Evolutionary conservation across 2,329 filamentous ascomycete species (phyloP), one percentile per base, ranked within the genome.

Genomic region (Fonsecaea nubica): DNA sequence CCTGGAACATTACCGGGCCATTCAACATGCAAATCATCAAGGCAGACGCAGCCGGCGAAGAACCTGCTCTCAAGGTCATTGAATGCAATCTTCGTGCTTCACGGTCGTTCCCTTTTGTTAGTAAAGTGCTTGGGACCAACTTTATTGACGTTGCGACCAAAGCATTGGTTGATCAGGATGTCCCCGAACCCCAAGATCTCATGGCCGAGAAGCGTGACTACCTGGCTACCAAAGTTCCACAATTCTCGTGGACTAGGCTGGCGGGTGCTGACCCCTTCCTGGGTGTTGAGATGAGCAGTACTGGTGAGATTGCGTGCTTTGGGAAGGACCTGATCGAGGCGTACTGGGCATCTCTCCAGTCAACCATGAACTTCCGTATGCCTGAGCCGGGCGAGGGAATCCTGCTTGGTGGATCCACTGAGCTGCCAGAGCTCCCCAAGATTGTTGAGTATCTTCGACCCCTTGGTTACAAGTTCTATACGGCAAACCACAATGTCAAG

Each of bases 11-110:
- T 79, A 98, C 93, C 21, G 95, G 95, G 63, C 95, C 95, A 66
- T 99, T 98, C 88, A 99, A 99, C 86, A 98, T 99, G 94, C 95
- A 99, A 78, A 96, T 99, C 81, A 98, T 99, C 86, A 96, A 96
- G 84, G 92, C 91, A 40, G 85, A 92, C 12, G 65, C 48, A 6
- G 62, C 67, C 30, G 87, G 90, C 36, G 89, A 92, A 66, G 90
- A 89, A 63, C 86, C 90, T 76, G 84, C 87, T 33, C 87, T 98
- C 72, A 97, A 97, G 85, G 94, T 98, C 75, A 98, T 98, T 70
- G 94, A 98, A 82, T 98, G 94, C 84, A 98, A 98, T 80, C 89
- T 98, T 69, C 94, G 94, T 79, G 95, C 94, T 64, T 98, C 94
- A 67, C 93, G 94, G 70, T 98, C 94, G 0, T 98, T 98, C 89